phyloP scores from a whole-genome alignment of 305 asterid species.

The Rubia tinctorum region DNA sequence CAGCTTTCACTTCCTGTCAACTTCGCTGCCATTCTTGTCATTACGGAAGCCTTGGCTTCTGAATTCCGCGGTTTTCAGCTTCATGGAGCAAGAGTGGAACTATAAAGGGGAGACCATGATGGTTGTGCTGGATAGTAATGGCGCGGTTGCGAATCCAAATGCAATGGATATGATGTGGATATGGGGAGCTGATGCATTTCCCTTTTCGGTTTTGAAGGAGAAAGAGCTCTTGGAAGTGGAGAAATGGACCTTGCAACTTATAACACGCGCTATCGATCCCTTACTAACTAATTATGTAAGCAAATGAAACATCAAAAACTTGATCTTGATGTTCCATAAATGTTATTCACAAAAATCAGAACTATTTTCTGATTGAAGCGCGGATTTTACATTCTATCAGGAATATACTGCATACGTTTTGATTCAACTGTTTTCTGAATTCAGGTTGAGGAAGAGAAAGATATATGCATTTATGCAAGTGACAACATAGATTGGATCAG shows the following conservation, averaged over 20 bases:
- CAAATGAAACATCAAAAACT: neutral
- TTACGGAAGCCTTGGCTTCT: slow-evolving; percentile 53
- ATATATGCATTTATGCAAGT: slow-evolving; percentile 63
- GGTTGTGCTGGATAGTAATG: slow-evolving; percentile 47
- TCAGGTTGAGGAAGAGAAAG: slow-evolving; percentile 53
- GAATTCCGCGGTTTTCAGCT: slow-evolving; percentile 35
- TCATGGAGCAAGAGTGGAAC: slow-evolving; percentile 50
- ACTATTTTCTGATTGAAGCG: neutral
- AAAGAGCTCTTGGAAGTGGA: slow-evolving; percentile 52
- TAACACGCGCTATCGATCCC: slow-evolving; percentile 45
- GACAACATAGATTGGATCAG: slow-evolving; percentile 52
- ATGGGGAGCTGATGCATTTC: slow-evolving; percentile 71
- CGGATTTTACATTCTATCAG: too few relatives aligned
- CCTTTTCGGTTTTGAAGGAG: slow-evolving; percentile 60
- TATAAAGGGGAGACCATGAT: slow-evolving; percentile 42
- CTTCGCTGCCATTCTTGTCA: slow-evolving; percentile 58
- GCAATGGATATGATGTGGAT: slow-evolving; percentile 73
- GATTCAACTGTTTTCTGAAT: neutral
- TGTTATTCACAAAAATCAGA: neutral
- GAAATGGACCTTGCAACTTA: slow-evolving; percentile 35
- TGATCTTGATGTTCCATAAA: neutral
- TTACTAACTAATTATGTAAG: slow-evolving; percentile 49
- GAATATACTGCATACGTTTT: too few relatives aligned
- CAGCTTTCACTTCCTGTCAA: slow-evolving; percentile 43
- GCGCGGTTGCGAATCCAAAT: slow-evolving; percentile 45